These are phyloP conservation scores for Polytolypa hystricis DNA, from an alignment of 2,329 filamentous ascomycete species.

Conservation along the genomic window DNA sequence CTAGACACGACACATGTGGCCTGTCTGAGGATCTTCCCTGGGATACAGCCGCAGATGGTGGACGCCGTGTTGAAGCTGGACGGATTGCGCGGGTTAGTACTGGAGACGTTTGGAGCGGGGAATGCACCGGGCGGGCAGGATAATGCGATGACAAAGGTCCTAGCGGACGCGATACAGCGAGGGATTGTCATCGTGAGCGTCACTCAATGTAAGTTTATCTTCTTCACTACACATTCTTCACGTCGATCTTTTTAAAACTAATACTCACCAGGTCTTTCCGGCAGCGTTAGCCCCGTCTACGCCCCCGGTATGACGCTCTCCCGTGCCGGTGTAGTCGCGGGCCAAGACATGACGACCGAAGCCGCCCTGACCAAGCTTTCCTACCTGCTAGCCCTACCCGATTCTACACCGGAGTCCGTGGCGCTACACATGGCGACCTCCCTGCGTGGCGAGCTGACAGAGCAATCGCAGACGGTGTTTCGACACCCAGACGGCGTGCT, in stretches of 20 bases:
- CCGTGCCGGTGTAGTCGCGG: slow-evolving; percentile 75
- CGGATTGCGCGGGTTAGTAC: slow-evolving; percentile 67
- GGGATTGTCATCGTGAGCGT: slow-evolving; percentile 84
- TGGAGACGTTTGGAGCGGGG: slow-evolving; percentile 88
- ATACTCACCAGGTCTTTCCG: slow-evolving; percentile 39
- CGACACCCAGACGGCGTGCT: slow-evolving; percentile 56
- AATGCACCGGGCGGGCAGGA: slow-evolving; percentile 78
- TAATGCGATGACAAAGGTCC: slow-evolving; percentile 65
- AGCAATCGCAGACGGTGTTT: slow-evolving; percentile 61
- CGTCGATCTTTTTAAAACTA: not conserved
- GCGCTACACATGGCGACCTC: slow-evolving; percentile 60
- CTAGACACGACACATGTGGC: slow-evolving; percentile 82
- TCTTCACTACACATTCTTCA: slow-evolving; percentile 15
- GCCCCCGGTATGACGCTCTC: slow-evolving; percentile 67
- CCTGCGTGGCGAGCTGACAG: slow-evolving; percentile 76
- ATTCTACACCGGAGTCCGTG: slow-evolving; percentile 54
- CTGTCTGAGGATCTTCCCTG: slow-evolving; percentile 80
- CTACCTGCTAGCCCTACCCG: slow-evolving; percentile 64
- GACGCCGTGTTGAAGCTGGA: slow-evolving; percentile 69
- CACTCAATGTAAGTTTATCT: slow-evolving; percentile 63
- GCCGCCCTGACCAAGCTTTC: slow-evolving; percentile 84
- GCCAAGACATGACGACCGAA: slow-evolving; percentile 79
- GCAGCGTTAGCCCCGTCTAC: slow-evolving; percentile 68
- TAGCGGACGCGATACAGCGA: slow-evolving; percentile 64
- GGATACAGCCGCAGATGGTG: slow-evolving; percentile 87